A percentile compares a stretch with the other conserved stretches of the same genome.
These are phyloP conservation scores for Ulota crispa DNA, from an alignment of 225 moss, liverwort and hornwort genomes.

Conservation along the genomic window DNA sequence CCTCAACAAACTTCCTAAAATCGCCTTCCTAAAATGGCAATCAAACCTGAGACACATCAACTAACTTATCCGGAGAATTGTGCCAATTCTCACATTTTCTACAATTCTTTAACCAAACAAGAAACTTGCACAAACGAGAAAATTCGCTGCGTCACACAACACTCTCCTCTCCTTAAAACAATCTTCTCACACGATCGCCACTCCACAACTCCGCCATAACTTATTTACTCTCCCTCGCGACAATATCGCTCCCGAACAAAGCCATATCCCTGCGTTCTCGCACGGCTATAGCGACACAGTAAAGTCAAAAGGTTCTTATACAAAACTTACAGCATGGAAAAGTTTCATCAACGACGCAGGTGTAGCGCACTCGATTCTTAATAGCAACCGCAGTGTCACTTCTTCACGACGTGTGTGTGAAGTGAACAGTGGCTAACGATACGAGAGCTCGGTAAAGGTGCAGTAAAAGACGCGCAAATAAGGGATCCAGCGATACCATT, in stretches of 20 bases:
- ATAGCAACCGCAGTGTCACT: too few relatives aligned
- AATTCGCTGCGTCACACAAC: neutral
- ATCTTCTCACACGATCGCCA: neutral
- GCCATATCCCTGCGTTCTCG: neutral
- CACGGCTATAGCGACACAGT: neutral
- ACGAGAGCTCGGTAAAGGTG: neutral
- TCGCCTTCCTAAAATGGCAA: neutral
- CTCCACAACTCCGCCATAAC: neutral
- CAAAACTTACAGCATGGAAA: neutral
- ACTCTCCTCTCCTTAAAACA: neutral
- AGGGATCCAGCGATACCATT: neutral
- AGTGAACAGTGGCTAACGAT: neutral
- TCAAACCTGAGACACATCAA: neutral
- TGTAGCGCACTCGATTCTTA: neutral
- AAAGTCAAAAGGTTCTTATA: neutral
- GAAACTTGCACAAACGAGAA: neutral
- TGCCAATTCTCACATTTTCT: neutral
- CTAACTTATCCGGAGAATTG: neutral
- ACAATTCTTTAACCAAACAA: too few relatives aligned
- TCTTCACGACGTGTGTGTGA: conserved; percentile 3
- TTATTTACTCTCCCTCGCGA: neutral
- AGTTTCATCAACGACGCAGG: neutral
- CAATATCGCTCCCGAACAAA: neutral
- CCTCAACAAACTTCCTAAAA: neutral
- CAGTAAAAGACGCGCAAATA: neutral